Percentiles rank a stretch among this genome's conserved stretches.
Evolutionary conservation across 1,284 basidiomycete genomes (phyloP).

Genomic region (Veloporphyrellus conicus): DNA sequence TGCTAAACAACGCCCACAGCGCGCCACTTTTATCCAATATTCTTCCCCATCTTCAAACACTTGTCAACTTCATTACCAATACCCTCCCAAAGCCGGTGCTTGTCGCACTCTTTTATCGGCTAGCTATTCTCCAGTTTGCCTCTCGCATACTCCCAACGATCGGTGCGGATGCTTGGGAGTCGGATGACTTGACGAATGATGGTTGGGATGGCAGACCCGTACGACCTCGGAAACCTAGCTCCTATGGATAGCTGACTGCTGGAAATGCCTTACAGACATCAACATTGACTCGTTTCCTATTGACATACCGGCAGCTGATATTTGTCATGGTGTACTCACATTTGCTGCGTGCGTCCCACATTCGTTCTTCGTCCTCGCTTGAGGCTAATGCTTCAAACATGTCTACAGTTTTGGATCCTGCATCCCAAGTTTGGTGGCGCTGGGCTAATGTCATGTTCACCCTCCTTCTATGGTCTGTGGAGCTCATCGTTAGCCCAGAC

Average conservation of each 20-base stretch:
- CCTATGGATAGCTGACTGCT: constrained; percentile 6
- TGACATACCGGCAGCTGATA: constrained; percentile 76
- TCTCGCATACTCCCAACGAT: constrained; percentile 81
- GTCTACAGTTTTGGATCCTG: constrained; percentile 65
- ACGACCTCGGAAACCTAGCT: constrained; percentile 23
- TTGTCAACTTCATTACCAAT: constrained; percentile 74
- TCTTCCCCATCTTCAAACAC: constrained; percentile 71
- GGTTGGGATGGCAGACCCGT: constrained; percentile 74
- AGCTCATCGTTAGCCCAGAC: constrained; percentile 73
- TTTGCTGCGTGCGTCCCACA: constrained; percentile 56
- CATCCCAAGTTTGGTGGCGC: constrained; percentile 86
- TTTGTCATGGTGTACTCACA: constrained; percentile 84
- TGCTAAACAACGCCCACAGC: constrained; percentile 36
- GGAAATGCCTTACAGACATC: constrained; percentile 53
- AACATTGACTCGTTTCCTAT: constrained; percentile 62
- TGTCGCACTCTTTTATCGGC: constrained; percentile 77
- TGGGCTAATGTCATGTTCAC: constrained; percentile 87
- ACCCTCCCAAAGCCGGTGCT: constrained; percentile 83
- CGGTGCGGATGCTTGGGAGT: constrained; percentile 75
- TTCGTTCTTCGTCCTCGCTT: constrained; percentile 1
- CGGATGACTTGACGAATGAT: constrained; percentile 56
- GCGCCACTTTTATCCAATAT: constrained; percentile 73
- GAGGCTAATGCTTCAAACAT: background rate
- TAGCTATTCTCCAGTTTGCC: constrained; percentile 80
- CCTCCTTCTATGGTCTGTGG: constrained; percentile 73